Percentiles rank a stretch among this genome's conserved stretches.
phyloP scores from a whole-genome alignment of 371 early-diverging fungal genomes.

The Funneliformis caledonium region DNA sequence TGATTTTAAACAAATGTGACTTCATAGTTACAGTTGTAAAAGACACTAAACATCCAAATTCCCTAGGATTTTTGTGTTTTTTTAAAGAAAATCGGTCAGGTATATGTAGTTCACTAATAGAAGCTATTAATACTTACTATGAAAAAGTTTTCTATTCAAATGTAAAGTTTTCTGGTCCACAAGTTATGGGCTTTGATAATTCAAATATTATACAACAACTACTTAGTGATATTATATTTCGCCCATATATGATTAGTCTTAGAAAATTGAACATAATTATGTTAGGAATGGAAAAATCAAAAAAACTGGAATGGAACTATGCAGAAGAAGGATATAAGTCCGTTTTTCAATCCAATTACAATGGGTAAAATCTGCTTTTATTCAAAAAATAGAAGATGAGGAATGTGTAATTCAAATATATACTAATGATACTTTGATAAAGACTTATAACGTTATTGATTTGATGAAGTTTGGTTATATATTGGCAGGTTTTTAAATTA shows the following conservation, averaged over 20 bases:
- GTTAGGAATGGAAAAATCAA: background rate
- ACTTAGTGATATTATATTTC: background rate
- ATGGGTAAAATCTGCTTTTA: background rate
- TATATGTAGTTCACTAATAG: background rate
- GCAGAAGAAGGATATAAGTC: background rate
- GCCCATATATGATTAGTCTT: background rate
- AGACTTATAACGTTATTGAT: background rate
- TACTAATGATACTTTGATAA: background rate
- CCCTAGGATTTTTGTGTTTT: background rate
- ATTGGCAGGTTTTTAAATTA: background rate
- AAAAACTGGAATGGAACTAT: background rate
- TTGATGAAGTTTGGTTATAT: background rate
- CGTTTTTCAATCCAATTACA: background rate
- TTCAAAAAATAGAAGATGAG: background rate
- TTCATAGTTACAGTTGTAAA: background rate
- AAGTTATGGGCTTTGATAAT: conserved; percentile 1
- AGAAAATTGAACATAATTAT: conserved; percentile 2
- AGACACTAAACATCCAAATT: background rate
- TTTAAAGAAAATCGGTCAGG: background rate
- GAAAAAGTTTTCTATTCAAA: background rate
- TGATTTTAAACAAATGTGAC: background rate
- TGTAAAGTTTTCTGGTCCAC: background rate
- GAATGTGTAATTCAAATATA: conserved; percentile 3
- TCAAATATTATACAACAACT: background rate
- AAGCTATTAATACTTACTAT: background rate